These are phyloP conservation scores for Nepenthes gracilis DNA, from an alignment of 148 eudicot genomes.

Conservation along the genomic window DNA sequence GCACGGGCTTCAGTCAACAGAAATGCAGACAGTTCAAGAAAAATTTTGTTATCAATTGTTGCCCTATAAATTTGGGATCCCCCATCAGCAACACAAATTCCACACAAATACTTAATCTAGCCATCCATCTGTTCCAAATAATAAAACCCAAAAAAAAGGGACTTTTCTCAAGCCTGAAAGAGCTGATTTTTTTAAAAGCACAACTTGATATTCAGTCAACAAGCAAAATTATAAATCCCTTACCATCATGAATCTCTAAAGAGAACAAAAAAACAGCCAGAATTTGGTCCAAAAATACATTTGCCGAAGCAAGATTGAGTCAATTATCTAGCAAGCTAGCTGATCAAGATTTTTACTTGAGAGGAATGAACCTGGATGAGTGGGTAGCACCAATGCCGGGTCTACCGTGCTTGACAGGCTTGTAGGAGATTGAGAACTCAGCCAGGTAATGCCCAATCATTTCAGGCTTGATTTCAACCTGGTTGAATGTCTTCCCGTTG, in stretches of 20 bases:
- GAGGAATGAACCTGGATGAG: conserved; percentile 66
- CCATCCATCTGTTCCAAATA: too few species aligned
- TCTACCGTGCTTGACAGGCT: conserved; percentile 67
- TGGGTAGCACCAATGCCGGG: conserved; percentile 75
- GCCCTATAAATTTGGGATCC: too few species aligned
- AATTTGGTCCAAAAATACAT: background rate
- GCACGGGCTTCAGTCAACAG: too few species aligned
- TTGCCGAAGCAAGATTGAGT: background rate
- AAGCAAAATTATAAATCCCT: background rate
- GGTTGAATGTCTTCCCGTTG: conserved; percentile 50
- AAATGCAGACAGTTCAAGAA: too few species aligned
- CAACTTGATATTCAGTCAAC: too few species aligned
- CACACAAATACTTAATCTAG: too few species aligned
- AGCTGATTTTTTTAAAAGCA: too few species aligned
- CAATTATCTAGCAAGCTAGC: background rate
- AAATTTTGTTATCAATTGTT: too few species aligned
- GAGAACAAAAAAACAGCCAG: background rate
- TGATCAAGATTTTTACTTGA: conserved; percentile 20
- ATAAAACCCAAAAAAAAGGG: too few species aligned
- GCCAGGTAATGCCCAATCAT: conserved; percentile 60
- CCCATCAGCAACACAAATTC: too few species aligned
- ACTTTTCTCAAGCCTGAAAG: too few species aligned
- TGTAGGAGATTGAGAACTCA: conserved; percentile 52
- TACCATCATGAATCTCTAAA: background rate
- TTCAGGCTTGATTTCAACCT: conserved; percentile 58